phyloP scores from a whole-genome alignment of 129 eudicot species.

The Artemisia tridentata region DNA sequence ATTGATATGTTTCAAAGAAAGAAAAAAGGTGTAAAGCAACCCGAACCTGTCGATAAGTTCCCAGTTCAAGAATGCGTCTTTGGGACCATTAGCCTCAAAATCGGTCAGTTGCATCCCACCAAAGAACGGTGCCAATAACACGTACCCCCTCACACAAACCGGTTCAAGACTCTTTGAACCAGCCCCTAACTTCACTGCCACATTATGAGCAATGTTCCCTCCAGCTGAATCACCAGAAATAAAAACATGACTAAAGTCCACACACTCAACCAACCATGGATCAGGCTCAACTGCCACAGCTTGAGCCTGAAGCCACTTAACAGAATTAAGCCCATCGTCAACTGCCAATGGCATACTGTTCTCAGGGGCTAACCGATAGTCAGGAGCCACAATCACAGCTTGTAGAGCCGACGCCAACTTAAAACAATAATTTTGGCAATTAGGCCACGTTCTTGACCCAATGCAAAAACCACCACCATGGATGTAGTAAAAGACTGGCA shows the following conservation, averaged over 20 bases:
- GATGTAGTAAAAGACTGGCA: constrained; percentile 70
- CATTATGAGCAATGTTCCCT: constrained; percentile 74
- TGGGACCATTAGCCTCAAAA: constrained; percentile 71
- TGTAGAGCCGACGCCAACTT: constrained; percentile 57
- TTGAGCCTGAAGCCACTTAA: constrained; percentile 70
- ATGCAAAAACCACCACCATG: constrained; percentile 92
- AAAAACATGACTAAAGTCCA: constrained; percentile 58
- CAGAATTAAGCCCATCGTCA: constrained; percentile 57
- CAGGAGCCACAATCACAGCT: constrained; percentile 67
- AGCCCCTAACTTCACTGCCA: constrained; percentile 57
- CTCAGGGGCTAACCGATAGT: constrained; percentile 81
- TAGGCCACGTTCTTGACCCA: constrained; percentile 83
- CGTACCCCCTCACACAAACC: constrained; percentile 65
- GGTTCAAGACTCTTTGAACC: constrained; percentile 55
- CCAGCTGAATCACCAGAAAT: constrained; percentile 86
- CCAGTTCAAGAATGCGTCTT: constrained; percentile 70
- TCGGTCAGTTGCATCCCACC: constrained; percentile 64
- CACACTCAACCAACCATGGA: constrained; percentile 52
- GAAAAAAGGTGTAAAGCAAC: background rate
- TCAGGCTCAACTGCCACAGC: constrained; percentile 53
- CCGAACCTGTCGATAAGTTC: constrained; percentile 75
- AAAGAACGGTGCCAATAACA: constrained; percentile 72
- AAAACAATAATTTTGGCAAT: constrained; percentile 75
- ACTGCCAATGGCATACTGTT: constrained; percentile 63
- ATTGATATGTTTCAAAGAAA: background rate